These are phyloP conservation scores for Phialophora expanda DNA, from an alignment of 2,329 filamentous ascomycete genomes.

Conservation along the genomic window DNA sequence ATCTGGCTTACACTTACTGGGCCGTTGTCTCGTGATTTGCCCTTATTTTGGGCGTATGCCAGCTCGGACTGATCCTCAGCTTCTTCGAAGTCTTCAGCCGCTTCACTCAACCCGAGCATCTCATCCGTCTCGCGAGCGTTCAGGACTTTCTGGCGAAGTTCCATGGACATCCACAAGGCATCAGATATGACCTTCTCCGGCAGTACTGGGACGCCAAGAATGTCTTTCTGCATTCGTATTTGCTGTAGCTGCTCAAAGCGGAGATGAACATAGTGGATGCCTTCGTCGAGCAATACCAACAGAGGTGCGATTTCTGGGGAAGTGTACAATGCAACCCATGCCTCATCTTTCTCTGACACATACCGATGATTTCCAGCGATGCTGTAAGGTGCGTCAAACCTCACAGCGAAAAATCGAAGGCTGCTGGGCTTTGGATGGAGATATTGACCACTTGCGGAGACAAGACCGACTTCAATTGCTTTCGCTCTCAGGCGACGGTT, in stretches of 20 bases:
- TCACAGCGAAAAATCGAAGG: slow-evolving; percentile 56
- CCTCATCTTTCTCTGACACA: slow-evolving; percentile 53
- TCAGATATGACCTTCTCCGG: slow-evolving; percentile 61
- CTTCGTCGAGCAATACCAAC: slow-evolving; percentile 62
- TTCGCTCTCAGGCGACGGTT: slow-evolving; percentile 56
- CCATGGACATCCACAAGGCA: slow-evolving; percentile 64
- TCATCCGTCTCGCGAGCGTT: slow-evolving; percentile 58
- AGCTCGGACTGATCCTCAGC: slow-evolving; percentile 24
- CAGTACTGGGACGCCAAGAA: slow-evolving; percentile 60
- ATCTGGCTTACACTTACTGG: slow-evolving; percentile 30
- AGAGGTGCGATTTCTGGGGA: slow-evolving; percentile 61
- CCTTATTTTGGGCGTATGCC: slow-evolving; percentile 44
- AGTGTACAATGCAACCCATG: slow-evolving; percentile 60
- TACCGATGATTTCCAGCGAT: slow-evolving; percentile 45
- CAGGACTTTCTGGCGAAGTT: slow-evolving; percentile 60
- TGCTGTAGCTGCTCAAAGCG: slow-evolving; percentile 64
- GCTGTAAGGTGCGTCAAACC: slow-evolving; percentile 60
- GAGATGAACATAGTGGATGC: slow-evolving; percentile 65
- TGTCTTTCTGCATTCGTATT: slow-evolving; percentile 58
- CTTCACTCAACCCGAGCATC: slow-evolving; percentile 58
- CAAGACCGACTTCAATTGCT: slow-evolving; percentile 55
- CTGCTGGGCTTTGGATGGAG: slow-evolving; percentile 55
- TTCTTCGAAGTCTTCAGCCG: slow-evolving; percentile 42
- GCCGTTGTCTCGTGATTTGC: slow-evolving; percentile 51
- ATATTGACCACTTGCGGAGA: slow-evolving; percentile 51